A percentile compares a stretch with the other conserved stretches of the same genome.
These are phyloP conservation scores for Leccinum subgranulosum DNA, from an alignment of 768 basidiomycete genomes.

Conservation along the genomic window DNA sequence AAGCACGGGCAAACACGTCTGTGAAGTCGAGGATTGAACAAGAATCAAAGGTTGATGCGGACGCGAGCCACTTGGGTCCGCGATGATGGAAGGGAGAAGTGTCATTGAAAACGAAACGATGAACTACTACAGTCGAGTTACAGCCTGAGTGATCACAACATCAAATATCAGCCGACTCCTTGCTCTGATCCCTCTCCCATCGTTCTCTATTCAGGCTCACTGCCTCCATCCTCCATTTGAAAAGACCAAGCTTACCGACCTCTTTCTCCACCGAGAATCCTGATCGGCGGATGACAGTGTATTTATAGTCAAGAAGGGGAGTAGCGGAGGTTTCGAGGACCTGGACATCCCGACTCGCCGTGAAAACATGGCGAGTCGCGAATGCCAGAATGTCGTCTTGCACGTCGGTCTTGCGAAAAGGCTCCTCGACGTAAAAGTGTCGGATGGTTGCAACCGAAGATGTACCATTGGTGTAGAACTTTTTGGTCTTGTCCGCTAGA, in stretches of 20 bases:
- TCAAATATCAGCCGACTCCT: slow-evolving; percentile 10
- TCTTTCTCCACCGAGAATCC: slow-evolving; percentile 50
- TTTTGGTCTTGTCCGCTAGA: slow-evolving; percentile 9
- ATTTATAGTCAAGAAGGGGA: slow-evolving; percentile 50
- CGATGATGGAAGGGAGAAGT: slow-evolving; percentile 27
- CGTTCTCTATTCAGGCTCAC: slow-evolving; percentile 41
- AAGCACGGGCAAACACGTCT: slow-evolving; percentile 56
- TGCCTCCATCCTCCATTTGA: slow-evolving; percentile 52
- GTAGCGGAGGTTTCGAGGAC: slow-evolving; percentile 46
- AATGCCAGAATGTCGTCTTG: slow-evolving; percentile 66
- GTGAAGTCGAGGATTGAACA: slow-evolving; percentile 57
- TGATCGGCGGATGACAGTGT: slow-evolving; percentile 40
- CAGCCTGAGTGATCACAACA: background rate
- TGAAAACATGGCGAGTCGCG: slow-evolving; percentile 59
- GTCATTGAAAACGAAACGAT: slow-evolving; percentile 19
- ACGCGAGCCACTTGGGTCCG: slow-evolving; percentile 16
- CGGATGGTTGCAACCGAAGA: slow-evolving; percentile 62
- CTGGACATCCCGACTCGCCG: slow-evolving; percentile 38
- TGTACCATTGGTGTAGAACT: slow-evolving; percentile 30
- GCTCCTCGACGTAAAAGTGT: slow-evolving; percentile 72
- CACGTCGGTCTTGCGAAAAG: slow-evolving; percentile 51
- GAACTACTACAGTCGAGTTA: background rate
- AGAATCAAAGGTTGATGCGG: slow-evolving; percentile 46
- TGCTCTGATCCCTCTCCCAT: slow-evolving; percentile 39
- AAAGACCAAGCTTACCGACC: slow-evolving; percentile 47